Base-by-base conservation (phyloP, 1,139 yeast genomes). In the Candida pseudoviswanathii region DNA sequence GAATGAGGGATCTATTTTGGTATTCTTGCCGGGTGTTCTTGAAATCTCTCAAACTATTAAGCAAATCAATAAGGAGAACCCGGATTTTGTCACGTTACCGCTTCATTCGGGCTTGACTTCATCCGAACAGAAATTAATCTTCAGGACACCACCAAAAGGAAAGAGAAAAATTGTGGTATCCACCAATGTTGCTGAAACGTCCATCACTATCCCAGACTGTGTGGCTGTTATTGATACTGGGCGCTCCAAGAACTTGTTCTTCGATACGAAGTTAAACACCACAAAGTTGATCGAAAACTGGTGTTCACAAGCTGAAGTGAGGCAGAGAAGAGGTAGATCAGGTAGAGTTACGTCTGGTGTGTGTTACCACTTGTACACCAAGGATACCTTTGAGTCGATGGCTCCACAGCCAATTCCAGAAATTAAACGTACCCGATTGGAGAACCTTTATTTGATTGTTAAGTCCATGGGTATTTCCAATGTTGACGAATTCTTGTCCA, bases 261-360 rank as follows among this genome's bases (percentile, higher is more conserved):
- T 84, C 61, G 94, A 89, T 59, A 61, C 89, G 0, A 73, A 70
- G 36, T 73, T 84, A 11, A 86, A 88, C 57, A 79, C 91, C 3
- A 85, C 96, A 0, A 81, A 81, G 52, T 75, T 94, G 41, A 75
- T 85, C 3, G 98, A 92, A 61, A 76, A 80, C 3, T 92, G 96
- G 91, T 90, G 92, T 33, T 92, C 98, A 0, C 81, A 80, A 55
- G 97, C 98, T 0, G 97, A 96, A 61, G 85, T 86, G n/a, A 81
- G 84, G 40, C 99, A 94, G 67, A 80, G 99, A 68, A 77, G 97
- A 63, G 99, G 99, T 64, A 89, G 99, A 75, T 95, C 98, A n/a
- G 99, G 99, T 55, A 94, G 99, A 80, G 91, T 92, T 11, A 80
- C 85, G 27, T 77, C 76, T 30, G 99, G 99, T 52, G 73, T 74